Evolutionary conservation across 768 basidiomycete genomes (phyloP).

Genomic region (Boletus rufocinnamomeus): DNA sequence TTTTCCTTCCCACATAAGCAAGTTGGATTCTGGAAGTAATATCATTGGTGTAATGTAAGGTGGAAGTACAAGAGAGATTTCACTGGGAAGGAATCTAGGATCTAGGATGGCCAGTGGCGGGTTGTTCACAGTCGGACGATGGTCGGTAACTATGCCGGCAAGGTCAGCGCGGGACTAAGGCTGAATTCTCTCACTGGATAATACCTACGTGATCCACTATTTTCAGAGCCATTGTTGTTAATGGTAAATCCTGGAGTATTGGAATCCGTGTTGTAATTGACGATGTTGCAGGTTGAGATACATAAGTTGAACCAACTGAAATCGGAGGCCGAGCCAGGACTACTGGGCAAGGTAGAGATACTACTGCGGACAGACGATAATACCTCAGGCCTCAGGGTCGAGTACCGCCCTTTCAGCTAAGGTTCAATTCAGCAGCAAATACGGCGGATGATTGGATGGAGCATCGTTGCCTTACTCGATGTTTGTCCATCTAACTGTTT

Average conservation of each 20-base stretch:
- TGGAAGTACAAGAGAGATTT: neutral
- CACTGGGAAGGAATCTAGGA: neutral
- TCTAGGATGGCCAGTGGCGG: neutral
- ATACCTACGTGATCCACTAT: constrained; percentile 3
- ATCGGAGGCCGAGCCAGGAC: constrained; percentile 1
- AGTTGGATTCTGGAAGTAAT: neutral
- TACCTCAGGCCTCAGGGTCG: neutral
- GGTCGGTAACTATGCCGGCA: neutral
- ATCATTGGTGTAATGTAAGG: neutral
- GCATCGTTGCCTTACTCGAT: neutral
- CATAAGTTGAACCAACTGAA: neutral
- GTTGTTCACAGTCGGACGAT: neutral
- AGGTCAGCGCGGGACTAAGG: neutral
- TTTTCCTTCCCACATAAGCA: neutral
- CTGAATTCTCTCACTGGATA: neutral
- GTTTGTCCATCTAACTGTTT: neutral
- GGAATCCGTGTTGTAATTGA: neutral
- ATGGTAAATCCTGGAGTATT: neutral
- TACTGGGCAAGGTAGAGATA: constrained; percentile 3
- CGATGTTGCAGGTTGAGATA: neutral
- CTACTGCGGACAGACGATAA: neutral
- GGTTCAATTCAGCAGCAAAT: neutral
- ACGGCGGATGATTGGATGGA: neutral
- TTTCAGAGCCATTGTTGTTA: neutral
- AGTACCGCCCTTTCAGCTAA: neutral